These are phyloP conservation scores for Chara braunii DNA, from an alignment of 139 green algal species.

Conservation along the genomic window DNA sequence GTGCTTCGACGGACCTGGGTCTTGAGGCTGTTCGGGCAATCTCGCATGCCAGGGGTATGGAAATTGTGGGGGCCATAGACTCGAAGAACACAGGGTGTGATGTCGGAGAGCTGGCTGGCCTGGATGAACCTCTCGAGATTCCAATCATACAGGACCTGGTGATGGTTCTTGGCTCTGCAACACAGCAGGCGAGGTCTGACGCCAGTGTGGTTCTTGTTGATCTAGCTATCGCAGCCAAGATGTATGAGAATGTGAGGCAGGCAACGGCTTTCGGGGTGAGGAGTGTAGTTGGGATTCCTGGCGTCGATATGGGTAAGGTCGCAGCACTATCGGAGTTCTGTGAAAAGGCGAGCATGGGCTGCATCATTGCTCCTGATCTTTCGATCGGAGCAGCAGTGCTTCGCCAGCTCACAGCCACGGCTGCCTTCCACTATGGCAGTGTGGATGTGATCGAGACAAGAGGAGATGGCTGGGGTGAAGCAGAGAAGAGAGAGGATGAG, in stretches of 20 bases:
- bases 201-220: constrained; percentile 6
- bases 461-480: too few species aligned
- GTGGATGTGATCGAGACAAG: constrained; percentile 43
- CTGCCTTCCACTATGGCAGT: constrained; percentile 38
- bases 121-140: constrained; percentile 29
- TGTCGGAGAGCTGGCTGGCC: constrained; percentile 20
- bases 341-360: constrained; percentile 34
- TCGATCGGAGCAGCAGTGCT: constrained; percentile 28
- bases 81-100: neutral
- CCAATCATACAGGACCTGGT: constrained; percentile 26
- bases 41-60: constrained; percentile 1
- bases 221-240: neutral
- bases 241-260: constrained; percentile 23
- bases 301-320: constrained; percentile 8
- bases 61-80: constrained; percentile 12
- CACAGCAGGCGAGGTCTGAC: constrained; percentile 3
- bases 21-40: neutral
- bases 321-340: constrained; percentile 24
- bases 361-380: constrained; percentile 26
- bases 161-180: constrained; percentile 22
- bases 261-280: constrained; percentile 26
- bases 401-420: constrained; percentile 17
- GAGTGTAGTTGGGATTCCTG: neutral
- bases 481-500: too few species aligned
- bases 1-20: constrained; percentile 2